A percentile compares a stretch with the other conserved stretches of the same genome.
phyloP scores from a whole-genome alignment of 129 eudicot genomes.

The Apium graveolens region DNA sequence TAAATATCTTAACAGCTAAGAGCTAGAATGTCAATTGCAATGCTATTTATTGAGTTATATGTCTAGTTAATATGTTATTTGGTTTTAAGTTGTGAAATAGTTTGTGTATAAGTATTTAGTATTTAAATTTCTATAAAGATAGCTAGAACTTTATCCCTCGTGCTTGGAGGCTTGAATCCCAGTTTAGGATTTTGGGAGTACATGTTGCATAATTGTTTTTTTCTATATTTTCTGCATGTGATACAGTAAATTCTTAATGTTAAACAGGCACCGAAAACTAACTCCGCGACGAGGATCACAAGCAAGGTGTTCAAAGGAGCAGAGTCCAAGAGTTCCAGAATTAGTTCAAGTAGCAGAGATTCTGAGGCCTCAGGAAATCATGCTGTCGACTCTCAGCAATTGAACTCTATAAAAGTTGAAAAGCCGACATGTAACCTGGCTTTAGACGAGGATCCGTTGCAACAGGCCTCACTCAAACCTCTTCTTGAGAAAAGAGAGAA shows the following conservation, averaged over 20 bases:
- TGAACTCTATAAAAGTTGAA: constrained; percentile 3
- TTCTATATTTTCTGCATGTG: neutral
- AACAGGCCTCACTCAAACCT: constrained; percentile 23
- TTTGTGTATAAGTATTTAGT: neutral
- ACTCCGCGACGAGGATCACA: neutral
- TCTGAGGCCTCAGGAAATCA: neutral
- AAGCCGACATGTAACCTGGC: constrained; percentile 11
- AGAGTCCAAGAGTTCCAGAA: neutral
- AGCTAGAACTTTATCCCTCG: neutral
- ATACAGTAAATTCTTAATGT: neutral
- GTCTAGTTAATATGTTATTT: neutral
- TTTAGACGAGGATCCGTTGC: constrained; percentile 13
- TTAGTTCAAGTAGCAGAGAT: constrained; percentile 10
- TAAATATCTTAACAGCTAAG: too few species aligned
- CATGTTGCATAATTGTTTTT: neutral
- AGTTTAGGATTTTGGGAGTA: neutral
- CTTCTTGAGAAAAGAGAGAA: constrained; percentile 21
- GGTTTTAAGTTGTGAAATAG: neutral
- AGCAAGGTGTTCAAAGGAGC: neutral
- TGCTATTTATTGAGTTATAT: neutral
- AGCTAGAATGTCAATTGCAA: neutral
- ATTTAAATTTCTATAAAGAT: neutral
- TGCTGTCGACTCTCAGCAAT: constrained; percentile 14
- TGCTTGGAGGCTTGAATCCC: neutral
- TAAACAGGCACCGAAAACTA: constrained; percentile 10